Conservation (phyloP, 2,329 filamentous ascomycete genomes). For the Sphaceloma murrayae region DNA sequence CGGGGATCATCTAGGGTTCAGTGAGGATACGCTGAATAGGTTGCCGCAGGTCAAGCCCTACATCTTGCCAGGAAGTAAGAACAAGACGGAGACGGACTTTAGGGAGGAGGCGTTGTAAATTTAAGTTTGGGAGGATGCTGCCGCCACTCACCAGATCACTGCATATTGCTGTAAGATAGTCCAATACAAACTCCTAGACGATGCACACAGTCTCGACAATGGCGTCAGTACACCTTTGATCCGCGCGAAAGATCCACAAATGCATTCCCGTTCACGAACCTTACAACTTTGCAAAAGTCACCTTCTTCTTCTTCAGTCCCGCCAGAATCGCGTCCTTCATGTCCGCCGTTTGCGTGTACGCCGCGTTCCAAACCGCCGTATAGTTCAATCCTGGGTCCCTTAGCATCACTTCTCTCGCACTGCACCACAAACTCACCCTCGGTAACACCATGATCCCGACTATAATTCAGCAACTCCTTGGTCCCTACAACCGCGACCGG, state of each 20-base stretch:
- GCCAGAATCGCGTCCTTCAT: conserved; percentile 64
- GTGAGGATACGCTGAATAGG: conserved; percentile 25
- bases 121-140: neutral
- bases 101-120: conserved; percentile 22
- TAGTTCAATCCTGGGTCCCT: conserved; percentile 56
- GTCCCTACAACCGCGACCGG: conserved; percentile 81
- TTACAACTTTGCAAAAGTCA: conserved; percentile 76
- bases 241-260: neutral
- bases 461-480: conserved; percentile 77
- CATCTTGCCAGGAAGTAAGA: conserved; percentile 31
- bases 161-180: no score
- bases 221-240: neutral
- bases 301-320: conserved; percentile 66
- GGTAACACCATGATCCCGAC: conserved; percentile 63
- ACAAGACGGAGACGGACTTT: conserved; percentile 33
- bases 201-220: no score
- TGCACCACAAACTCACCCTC: conserved; percentile 50
- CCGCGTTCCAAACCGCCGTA: conserved; percentile 79
- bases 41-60: conserved; percentile 33
- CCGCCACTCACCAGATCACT: no score
- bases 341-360: conserved; percentile 71
- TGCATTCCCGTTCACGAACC: neutral
- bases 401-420: neutral
- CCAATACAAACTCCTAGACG: no score
- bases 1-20: conserved; percentile 27